These are phyloP conservation scores for Carpinus viminea DNA, from an alignment of 306 rosid genomes.

Conservation along the genomic window DNA sequence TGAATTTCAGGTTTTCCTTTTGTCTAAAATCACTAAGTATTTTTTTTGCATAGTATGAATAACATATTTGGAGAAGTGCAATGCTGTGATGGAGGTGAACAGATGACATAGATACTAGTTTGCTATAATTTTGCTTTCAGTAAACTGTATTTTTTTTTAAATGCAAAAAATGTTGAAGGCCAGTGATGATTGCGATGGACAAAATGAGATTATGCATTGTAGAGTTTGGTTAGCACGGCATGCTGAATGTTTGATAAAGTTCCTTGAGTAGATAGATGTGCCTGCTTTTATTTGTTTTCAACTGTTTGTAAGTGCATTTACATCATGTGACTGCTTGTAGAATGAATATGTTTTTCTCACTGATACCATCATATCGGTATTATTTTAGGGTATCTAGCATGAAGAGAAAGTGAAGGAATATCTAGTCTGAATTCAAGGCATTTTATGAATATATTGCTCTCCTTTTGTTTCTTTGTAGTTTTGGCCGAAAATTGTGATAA, in stretches of 20 bases:
- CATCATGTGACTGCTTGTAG: not conserved
- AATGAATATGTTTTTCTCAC: not conserved
- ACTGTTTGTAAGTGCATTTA: not conserved
- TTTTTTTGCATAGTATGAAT: not conserved
- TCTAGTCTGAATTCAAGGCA: conserved; percentile 21
- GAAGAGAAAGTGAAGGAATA: conserved; percentile 5
- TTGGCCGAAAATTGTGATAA: too few species aligned
- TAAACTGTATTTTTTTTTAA: not conserved
- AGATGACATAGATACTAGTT: not conserved
- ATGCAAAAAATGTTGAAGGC: not conserved
- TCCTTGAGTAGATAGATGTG: not conserved
- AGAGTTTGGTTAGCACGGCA: not conserved
- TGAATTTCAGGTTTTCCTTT: not conserved
- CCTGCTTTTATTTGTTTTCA: not conserved
- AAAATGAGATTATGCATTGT: not conserved
- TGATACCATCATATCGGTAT: not conserved
- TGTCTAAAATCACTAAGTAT: not conserved
- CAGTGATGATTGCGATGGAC: not conserved
- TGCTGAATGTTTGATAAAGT: not conserved
- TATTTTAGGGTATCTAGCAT: conserved; percentile 26
- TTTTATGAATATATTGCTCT: conserved; percentile 1
- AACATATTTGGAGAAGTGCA: not conserved
- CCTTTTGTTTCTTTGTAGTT: too few species aligned
- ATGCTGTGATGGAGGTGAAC: not conserved
- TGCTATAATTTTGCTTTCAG: not conserved